Percentiles rank a stretch among this genome's conserved stretches.
phyloP scores from a whole-genome alignment of 371 early-diverging fungal species.

The Circinella minor region DNA sequence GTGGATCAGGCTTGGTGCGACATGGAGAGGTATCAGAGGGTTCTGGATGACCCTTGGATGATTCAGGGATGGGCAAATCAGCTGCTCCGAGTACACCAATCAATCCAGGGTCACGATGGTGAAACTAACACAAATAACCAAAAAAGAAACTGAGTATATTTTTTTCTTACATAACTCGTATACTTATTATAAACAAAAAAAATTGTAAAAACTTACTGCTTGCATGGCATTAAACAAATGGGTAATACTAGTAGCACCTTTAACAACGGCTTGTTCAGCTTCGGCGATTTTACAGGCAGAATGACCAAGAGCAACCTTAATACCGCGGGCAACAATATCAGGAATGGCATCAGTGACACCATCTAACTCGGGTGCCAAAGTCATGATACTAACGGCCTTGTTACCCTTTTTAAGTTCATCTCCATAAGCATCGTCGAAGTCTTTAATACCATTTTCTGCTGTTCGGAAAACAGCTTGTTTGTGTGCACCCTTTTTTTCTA shows the following conservation, averaged over 20 bases:
- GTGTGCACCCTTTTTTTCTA: slow-evolving; percentile 76
- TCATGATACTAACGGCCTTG: slow-evolving; percentile 71
- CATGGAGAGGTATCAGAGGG: slow-evolving; percentile 37
- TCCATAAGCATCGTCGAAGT: slow-evolving; percentile 79
- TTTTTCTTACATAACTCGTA: neutral
- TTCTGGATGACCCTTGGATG: slow-evolving; percentile 34
- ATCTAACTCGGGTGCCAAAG: slow-evolving; percentile 84
- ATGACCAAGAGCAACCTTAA: slow-evolving; percentile 78
- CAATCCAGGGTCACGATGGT: slow-evolving; percentile 83
- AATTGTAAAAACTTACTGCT: slow-evolving; percentile 43
- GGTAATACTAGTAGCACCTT: slow-evolving; percentile 75
- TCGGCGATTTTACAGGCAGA: slow-evolving; percentile 73
- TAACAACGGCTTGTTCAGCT: slow-evolving; percentile 71
- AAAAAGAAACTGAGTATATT: slow-evolving; percentile 7
- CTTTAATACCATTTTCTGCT: slow-evolving; percentile 70
- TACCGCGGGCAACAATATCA: slow-evolving; percentile 67
- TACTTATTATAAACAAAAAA: neutral
- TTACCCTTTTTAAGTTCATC: slow-evolving; percentile 49
- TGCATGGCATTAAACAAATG: slow-evolving; percentile 89
- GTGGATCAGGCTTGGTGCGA: slow-evolving; percentile 47
- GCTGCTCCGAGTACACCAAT: slow-evolving; percentile 74
- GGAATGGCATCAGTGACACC: slow-evolving; percentile 76
- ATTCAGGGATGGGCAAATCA: slow-evolving; percentile 36
- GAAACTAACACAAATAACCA: slow-evolving; percentile 47
- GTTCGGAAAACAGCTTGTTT: slow-evolving; percentile 66